Evolutionary conservation across 257 asterid genomes (phyloP).

Genomic region (Solanum dulcamara): DNA sequence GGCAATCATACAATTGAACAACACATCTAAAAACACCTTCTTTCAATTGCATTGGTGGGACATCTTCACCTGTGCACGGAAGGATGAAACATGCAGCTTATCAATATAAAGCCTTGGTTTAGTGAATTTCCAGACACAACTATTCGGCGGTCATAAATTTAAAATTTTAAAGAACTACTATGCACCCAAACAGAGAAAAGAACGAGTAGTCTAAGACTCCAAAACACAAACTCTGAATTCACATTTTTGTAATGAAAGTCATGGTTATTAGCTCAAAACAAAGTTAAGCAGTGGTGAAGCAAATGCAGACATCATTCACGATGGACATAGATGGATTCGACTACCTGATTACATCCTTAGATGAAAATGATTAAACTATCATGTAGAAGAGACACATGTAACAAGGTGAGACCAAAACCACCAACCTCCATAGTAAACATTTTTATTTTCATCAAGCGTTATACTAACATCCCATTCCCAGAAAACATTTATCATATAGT

Average conservation of each 20-base stretch:
- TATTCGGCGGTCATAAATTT: not conserved
- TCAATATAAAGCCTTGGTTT: not conserved
- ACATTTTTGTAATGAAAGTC: not conserved
- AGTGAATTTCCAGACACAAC: not conserved
- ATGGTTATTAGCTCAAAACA: not conserved
- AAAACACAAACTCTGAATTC: not conserved
- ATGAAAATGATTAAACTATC: not conserved
- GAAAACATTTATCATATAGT: not conserved
- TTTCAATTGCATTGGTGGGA: slow-evolving; percentile 97
- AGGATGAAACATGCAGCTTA: not conserved
- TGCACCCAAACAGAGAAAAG: not conserved
- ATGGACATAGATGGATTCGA: not conserved
- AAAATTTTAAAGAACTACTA: not conserved
- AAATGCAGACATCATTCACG: not conserved
- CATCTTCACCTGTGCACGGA: slow-evolving; percentile 65
- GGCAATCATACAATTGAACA: slow-evolving; percentile 91
- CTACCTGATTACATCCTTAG: not conserved
- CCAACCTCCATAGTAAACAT: not conserved
- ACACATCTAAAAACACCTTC: slow-evolving; percentile 96
- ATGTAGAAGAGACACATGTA: not conserved
- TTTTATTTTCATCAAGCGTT: not conserved
- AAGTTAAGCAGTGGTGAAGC: not conserved
- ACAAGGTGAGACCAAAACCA: not conserved
- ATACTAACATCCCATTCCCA: not conserved
- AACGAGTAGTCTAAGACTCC: not conserved